Percentiles rank a stretch among this genome's conserved stretches.
Evolutionary conservation across 129 eudicot genomes (phyloP).

Genomic region (Ambrosia trifida): DNA sequence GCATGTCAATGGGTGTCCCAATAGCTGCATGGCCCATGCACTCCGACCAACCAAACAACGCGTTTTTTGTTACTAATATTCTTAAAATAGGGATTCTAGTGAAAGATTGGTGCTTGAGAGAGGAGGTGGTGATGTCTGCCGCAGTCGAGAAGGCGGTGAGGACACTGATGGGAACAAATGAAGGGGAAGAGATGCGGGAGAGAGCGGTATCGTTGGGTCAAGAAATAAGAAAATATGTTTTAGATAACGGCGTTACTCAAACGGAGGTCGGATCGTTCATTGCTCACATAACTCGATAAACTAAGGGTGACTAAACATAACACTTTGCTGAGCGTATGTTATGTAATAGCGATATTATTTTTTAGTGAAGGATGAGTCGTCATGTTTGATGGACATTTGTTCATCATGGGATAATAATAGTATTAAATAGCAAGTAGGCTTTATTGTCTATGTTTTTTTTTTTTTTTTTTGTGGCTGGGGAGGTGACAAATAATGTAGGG

Average conservation of each 20-base stretch:
- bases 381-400: neutral
- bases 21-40: constrained; percentile 79
- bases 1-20: constrained; percentile 68
- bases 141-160: constrained; percentile 39
- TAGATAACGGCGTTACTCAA: constrained; percentile 33
- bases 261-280: constrained; percentile 45
- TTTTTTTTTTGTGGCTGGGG: neutral
- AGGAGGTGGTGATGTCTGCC: constrained; percentile 20
- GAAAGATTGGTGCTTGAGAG: constrained; percentile 34
- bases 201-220: constrained; percentile 40
- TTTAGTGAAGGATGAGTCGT: no score
- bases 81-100: constrained; percentile 45
- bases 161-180: constrained; percentile 40
- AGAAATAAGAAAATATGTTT: constrained; percentile 24
- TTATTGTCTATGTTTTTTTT: neutral
- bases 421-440: neutral
- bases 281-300: constrained; percentile 41
- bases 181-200: constrained; percentile 46
- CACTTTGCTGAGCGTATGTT: no score
- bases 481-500: neutral
- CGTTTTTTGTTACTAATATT: constrained; percentile 36
- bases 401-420: neutral
- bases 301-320: neutral
- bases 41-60: constrained; percentile 65
- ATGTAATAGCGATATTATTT: no score